Percentiles rank a stretch among this genome's conserved stretches.
phyloP scores from a whole-genome alignment of 768 basidiomycete genomes.

The Coprinellus aureogranulatus region DNA sequence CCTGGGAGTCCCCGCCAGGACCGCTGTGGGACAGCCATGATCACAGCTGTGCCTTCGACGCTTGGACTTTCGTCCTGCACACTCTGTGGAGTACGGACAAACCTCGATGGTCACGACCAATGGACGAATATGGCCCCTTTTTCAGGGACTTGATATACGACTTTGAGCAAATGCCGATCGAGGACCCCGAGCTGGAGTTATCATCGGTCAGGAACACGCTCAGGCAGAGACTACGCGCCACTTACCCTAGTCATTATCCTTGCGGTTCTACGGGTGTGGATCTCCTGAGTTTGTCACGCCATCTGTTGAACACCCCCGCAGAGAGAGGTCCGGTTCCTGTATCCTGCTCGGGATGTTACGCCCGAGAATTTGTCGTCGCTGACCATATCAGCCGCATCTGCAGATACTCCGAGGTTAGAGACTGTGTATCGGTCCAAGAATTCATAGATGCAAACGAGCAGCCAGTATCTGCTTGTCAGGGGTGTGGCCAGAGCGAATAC shows the following conservation, averaged over 20 bases:
- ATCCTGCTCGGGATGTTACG: too few species aligned
- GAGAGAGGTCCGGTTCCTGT: too few species aligned
- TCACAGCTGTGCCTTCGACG: background rate
- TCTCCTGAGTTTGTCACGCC: too few species aligned
- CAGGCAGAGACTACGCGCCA: too few species aligned
- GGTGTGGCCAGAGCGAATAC: background rate
- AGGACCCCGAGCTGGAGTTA: too few species aligned
- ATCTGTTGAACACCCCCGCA: too few species aligned
- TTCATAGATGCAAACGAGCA: background rate
- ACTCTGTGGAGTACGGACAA: background rate
- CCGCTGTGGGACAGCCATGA: conserved; percentile 2
- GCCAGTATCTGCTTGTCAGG: background rate
- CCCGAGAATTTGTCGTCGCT: background rate
- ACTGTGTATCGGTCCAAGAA: background rate
- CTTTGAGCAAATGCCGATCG: background rate
- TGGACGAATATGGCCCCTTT: background rate
- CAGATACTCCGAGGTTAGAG: background rate
- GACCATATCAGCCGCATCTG: background rate
- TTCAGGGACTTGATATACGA: background rate
- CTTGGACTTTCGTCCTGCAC: background rate
- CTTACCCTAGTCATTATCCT: too few species aligned
- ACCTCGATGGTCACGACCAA: background rate
- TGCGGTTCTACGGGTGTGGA: too few species aligned
- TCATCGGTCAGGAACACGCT: too few species aligned
- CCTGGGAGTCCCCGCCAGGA: background rate